Percentiles rank a stretch among this genome's conserved stretches.
Evolutionary conservation across 2,329 filamentous ascomycete species (phyloP).

Genomic region (Akanthomyces lecanii): DNA sequence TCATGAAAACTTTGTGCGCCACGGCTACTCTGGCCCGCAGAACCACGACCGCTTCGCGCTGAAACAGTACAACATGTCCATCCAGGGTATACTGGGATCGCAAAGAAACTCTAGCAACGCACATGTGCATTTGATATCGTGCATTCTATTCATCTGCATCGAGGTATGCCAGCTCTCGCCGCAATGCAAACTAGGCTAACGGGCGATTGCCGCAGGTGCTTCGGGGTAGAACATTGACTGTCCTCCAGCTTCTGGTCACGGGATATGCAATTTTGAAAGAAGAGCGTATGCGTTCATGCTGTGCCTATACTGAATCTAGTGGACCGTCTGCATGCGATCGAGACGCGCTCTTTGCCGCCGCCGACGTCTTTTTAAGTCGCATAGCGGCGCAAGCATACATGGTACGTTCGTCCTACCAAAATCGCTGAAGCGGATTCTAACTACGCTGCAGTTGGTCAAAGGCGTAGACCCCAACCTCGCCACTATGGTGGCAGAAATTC

Average conservation of each 20-base stretch:
- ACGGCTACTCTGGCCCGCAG: background rate
- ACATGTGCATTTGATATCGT: slow-evolving; percentile 13
- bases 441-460: slow-evolving; percentile 2
- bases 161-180: background rate
- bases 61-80: slow-evolving; percentile 16
- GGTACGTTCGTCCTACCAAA: background rate
- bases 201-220: background rate
- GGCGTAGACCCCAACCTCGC: slow-evolving; percentile 5
- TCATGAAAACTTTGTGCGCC: slow-evolving; percentile 7
- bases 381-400: slow-evolving; percentile 8
- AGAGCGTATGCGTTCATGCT: background rate
- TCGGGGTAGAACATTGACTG: slow-evolving; percentile 3
- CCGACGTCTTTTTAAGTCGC: slow-evolving; percentile 8
- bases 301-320: background rate
- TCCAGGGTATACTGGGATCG: slow-evolving; percentile 8
- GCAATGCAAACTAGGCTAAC: background rate
- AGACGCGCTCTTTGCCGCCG: slow-evolving; percentile 1
- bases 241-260: slow-evolving; percentile 2
- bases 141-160: slow-evolving; percentile 17
- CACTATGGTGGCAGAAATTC: slow-evolving; percentile 2
- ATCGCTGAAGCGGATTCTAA: background rate
- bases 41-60: slow-evolving; percentile 12
- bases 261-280: slow-evolving; percentile 10
- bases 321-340: slow-evolving; percentile 1
- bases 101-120: slow-evolving; percentile 7